A percentile compares a stretch with the other conserved stretches of the same genome.
These are phyloP conservation scores for Clavispora fructus DNA, from an alignment of 805 yeast species.

Conservation along the genomic window DNA sequence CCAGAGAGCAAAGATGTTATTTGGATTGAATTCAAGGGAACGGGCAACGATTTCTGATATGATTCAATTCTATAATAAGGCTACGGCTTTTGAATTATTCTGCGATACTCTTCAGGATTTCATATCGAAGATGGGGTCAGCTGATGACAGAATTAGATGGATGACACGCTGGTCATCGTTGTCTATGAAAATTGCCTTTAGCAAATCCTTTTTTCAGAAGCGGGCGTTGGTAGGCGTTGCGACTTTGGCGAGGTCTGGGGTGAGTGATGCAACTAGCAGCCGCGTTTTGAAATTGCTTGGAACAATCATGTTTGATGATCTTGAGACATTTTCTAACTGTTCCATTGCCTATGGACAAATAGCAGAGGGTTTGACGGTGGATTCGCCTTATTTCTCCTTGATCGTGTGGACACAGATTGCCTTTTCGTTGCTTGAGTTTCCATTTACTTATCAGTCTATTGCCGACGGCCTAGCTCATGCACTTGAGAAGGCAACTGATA, in stretches of 20 bases:
- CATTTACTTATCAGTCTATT: conserved; percentile 12
- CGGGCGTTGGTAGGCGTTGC: conserved; percentile 70
- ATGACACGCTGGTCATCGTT: conserved; percentile 60
- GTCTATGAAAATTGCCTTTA: conserved; percentile 59
- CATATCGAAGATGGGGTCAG: conserved; percentile 43
- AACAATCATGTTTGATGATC: conserved; percentile 9
- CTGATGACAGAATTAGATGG: conserved; percentile 50
- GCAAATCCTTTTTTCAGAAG: conserved; percentile 55
- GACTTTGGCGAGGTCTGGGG: conserved; percentile 56
- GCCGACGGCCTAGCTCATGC: not conserved
- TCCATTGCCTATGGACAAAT: conserved; percentile 44
- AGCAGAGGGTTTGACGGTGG: conserved; percentile 42
- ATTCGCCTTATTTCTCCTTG: conserved; percentile 42
- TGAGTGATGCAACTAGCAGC: conserved; percentile 48
- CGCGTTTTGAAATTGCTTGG: conserved; percentile 24
- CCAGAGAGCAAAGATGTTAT: conserved; percentile 63
- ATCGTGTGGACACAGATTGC: conserved; percentile 41
- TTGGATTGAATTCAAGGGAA: conserved; percentile 56
- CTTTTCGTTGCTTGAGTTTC: conserved; percentile 6
- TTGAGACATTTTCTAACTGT: conserved; percentile 33
- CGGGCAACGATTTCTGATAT: conserved; percentile 32
- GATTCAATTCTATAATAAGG: conserved; percentile 34
- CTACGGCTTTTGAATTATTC: conserved; percentile 50
- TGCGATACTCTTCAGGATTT: conserved; percentile 51
- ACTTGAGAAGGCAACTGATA: not conserved